These are phyloP conservation scores for Umbelopsis isabellina DNA, from an alignment of 192 early-diverging fungal species.

Conservation along the genomic window DNA sequence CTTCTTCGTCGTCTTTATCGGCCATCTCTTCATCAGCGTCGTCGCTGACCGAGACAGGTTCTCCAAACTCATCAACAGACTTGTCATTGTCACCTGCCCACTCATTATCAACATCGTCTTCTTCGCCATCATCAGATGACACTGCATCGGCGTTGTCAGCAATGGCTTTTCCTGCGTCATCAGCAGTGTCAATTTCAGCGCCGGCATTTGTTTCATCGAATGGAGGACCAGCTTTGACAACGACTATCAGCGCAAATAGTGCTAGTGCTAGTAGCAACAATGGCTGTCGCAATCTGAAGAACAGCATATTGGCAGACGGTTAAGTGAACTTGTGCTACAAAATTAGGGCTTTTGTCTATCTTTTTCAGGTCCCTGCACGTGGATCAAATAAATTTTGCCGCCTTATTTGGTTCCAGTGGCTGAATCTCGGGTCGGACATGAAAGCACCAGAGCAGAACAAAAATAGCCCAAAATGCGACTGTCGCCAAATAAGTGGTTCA, in stretches of 20 bases:
- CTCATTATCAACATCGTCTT: neutral
- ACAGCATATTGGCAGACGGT: neutral
- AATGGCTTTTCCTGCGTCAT: neutral
- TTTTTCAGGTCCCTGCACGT: too few relatives aligned
- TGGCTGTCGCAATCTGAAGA: slow-evolving; percentile 4
- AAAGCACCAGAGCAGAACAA: too few relatives aligned
- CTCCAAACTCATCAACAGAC: too few relatives aligned
- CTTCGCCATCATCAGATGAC: neutral
- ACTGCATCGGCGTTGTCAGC: neutral
- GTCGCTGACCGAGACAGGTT: too few relatives aligned
- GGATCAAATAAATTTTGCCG: too few relatives aligned
- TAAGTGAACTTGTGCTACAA: too few relatives aligned
- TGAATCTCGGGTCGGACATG: too few relatives aligned
- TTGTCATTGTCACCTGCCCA: neutral
- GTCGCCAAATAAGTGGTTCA: too few relatives aligned
- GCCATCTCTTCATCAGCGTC: neutral
- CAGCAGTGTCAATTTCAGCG: neutral
- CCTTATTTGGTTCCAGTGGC: too few relatives aligned
- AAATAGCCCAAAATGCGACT: too few relatives aligned
- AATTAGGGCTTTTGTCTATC: too few relatives aligned
- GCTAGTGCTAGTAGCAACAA: neutral
- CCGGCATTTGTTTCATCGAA: neutral
- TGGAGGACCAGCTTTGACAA: neutral
- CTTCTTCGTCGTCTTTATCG: neutral
- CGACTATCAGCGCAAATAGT: neutral